Evolutionary conservation across 805 yeast genomes (phyloP).

Genomic region (Candida ascalaphidarum): DNA sequence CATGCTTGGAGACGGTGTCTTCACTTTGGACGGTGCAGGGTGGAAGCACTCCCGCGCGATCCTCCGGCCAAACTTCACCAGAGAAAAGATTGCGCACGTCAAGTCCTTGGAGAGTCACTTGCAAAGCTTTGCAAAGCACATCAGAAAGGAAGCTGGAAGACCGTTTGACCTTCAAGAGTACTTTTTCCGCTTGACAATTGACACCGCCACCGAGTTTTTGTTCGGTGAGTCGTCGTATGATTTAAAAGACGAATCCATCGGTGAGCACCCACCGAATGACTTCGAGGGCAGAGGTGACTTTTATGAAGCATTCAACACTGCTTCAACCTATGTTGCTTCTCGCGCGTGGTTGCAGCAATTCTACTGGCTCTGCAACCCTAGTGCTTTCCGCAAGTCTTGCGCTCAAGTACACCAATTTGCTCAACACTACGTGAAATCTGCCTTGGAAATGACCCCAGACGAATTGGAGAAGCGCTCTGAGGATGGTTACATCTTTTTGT

Average conservation of each 20-base stretch:
- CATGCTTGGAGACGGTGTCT: constrained; percentile 34
- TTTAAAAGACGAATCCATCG: constrained; percentile 1
- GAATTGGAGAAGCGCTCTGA: constrained; percentile 1
- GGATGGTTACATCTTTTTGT: constrained; percentile 6
- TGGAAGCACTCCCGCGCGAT: constrained; percentile 36
- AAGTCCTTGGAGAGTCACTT: constrained; percentile 31
- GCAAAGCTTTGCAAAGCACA: constrained; percentile 23
- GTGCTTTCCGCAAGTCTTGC: constrained; percentile 1
- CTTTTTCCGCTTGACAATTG: constrained; percentile 7
- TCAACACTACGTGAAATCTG: constrained; percentile 3
- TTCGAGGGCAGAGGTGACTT: constrained; percentile 5
- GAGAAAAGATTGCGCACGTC: constrained; percentile 36
- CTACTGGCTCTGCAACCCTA: no score
- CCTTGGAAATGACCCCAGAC: constrained; percentile 1
- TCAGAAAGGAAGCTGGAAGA: constrained; percentile 11
- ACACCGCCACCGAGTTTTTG: constrained; percentile 7
- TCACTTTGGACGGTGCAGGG: constrained; percentile 33
- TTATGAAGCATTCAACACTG: constrained; percentile 4
- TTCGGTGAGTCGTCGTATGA: constrained; percentile 6
- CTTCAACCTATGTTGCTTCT: constrained; percentile 4
- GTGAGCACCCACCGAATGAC: constrained; percentile 1
- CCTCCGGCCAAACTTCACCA: constrained; percentile 36
- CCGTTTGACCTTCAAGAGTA: constrained; percentile 7
- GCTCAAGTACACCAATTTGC: no score
- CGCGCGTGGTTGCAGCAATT: constrained; percentile 6